These are phyloP conservation scores for Didymella exigua DNA, from an alignment of 2,329 filamentous ascomycete genomes.

Conservation along the genomic window DNA sequence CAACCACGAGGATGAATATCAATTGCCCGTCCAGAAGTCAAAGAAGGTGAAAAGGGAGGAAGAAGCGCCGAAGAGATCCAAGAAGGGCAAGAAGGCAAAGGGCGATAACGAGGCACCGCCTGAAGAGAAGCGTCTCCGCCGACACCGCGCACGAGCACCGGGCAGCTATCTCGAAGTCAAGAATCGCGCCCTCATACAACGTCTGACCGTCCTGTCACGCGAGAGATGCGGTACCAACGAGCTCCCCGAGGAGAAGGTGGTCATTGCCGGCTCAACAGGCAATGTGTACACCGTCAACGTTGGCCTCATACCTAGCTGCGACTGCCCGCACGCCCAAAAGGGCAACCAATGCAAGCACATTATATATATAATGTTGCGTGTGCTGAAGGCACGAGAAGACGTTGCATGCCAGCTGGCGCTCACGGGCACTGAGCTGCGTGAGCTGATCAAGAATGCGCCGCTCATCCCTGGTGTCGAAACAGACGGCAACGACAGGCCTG, in stretches of 20 bases:
- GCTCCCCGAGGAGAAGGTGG: slow-evolving; percentile 58
- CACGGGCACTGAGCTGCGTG: slow-evolving; percentile 61
- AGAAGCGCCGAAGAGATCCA: slow-evolving; percentile 21
- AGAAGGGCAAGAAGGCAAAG: slow-evolving; percentile 26
- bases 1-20: background rate
- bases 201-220: slow-evolving; percentile 64
- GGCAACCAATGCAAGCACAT: slow-evolving; percentile 70
- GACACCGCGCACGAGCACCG: slow-evolving; percentile 50
- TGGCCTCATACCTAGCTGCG: slow-evolving; percentile 58
- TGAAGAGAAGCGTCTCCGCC: slow-evolving; percentile 41
- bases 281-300: slow-evolving; percentile 66
- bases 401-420: slow-evolving; percentile 66
- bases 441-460: slow-evolving; percentile 61
- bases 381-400: slow-evolving; percentile 61
- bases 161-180: slow-evolving; percentile 55
- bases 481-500: slow-evolving; percentile 39
- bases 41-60: background rate
- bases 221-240: slow-evolving; percentile 52
- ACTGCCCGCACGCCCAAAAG: slow-evolving; percentile 60
- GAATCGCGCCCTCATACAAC: slow-evolving; percentile 56
- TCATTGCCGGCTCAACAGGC: slow-evolving; percentile 65
- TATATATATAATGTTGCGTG: slow-evolving; percentile 64
- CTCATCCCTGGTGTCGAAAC: slow-evolving; percentile 52
- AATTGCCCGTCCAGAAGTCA: slow-evolving; percentile 11
- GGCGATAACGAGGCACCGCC: slow-evolving; percentile 18